A percentile compares a stretch with the other conserved stretches of the same genome.
Conservation (phyloP, 257 asterid genomes). For the Nicotiana tomentosiformis region DNA sequence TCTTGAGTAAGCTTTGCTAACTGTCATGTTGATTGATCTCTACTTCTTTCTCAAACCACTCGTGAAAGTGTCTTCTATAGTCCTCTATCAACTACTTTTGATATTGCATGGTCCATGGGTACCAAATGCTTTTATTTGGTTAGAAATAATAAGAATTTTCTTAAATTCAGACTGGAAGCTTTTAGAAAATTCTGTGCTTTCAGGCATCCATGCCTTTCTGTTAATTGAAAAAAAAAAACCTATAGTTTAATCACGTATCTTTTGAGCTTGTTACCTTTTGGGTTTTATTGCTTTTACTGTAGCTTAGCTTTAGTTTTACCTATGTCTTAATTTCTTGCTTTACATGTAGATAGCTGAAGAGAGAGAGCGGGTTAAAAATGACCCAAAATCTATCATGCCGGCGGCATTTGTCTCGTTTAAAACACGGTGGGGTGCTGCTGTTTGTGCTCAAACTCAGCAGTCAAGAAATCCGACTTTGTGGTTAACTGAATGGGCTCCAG, state of each 20-base stretch:
- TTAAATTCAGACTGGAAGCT: background rate
- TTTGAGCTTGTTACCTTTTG: background rate
- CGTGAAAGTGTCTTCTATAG: background rate
- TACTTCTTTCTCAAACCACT: background rate
- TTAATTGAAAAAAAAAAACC: background rate
- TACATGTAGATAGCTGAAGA: constrained; percentile 71
- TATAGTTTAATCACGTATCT: background rate
- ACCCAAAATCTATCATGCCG: constrained; percentile 72
- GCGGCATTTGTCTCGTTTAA: constrained; percentile 86
- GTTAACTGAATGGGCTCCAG: constrained; percentile 96
- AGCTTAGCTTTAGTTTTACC: background rate
- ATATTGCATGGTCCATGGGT: background rate
- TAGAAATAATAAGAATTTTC: background rate
- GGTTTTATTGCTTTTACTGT: background rate
- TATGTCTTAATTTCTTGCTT: constrained; percentile 13
- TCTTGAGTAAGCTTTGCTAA: background rate
- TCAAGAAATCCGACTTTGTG: constrained; percentile 83
- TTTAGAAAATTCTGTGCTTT: background rate
- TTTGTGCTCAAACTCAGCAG: constrained; percentile 94
- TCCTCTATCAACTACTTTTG: background rate
- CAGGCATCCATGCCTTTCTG: background rate
- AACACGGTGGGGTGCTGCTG: constrained; percentile 94
- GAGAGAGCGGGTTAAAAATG: constrained; percentile 54
- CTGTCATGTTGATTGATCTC: background rate
- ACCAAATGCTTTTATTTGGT: background rate